These are phyloP conservation scores for Fusarium humuli DNA, from an alignment of 2,329 filamentous ascomycete species.

Conservation along the genomic window DNA sequence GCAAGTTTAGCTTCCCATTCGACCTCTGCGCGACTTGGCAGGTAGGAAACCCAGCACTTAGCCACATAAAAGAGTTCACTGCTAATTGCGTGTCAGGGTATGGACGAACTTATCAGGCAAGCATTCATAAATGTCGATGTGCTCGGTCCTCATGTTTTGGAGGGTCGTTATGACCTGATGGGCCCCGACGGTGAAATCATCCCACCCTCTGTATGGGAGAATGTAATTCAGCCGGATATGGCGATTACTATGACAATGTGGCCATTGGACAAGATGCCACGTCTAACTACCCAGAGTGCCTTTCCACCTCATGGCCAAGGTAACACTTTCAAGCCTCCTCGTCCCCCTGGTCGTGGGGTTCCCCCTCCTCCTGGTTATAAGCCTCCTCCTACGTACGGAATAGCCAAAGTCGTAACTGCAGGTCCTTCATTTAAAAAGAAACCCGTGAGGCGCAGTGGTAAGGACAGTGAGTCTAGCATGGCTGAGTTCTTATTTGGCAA, in stretches of 20 bases:
- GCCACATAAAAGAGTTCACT: too few relatives aligned
- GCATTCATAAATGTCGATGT: constrained; percentile 83
- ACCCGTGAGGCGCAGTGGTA: constrained; percentile 34
- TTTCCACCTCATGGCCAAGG: too few relatives aligned
- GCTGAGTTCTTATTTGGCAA: constrained; percentile 47
- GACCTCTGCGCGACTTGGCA: constrained; percentile 85
- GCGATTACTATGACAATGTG: constrained; percentile 68
- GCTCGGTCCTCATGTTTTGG: constrained; percentile 79
- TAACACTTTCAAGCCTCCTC: too few relatives aligned
- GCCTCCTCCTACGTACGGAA: not conserved
- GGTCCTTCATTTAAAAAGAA: constrained; percentile 32
- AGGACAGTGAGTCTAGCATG: constrained; percentile 19
- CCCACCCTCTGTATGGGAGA: constrained; percentile 81
- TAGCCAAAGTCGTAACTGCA: constrained; percentile 42
- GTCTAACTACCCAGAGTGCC: constrained; percentile 28
- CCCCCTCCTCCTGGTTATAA: constrained; percentile 40
- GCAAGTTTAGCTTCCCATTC: constrained; percentile 93
- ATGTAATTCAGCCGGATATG: constrained; percentile 79
- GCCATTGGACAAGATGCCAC: constrained; percentile 62
- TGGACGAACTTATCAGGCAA: constrained; percentile 88
- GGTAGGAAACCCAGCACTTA: constrained; percentile 69
- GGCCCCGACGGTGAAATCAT: constrained; percentile 86
- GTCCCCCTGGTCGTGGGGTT: constrained; percentile 14
- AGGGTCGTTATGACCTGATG: constrained; percentile 83
- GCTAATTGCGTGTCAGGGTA: constrained; percentile 69